Evolutionary conservation across 371 early-diverging fungal species (phyloP).

Genomic region (Mucor indicus): DNA sequence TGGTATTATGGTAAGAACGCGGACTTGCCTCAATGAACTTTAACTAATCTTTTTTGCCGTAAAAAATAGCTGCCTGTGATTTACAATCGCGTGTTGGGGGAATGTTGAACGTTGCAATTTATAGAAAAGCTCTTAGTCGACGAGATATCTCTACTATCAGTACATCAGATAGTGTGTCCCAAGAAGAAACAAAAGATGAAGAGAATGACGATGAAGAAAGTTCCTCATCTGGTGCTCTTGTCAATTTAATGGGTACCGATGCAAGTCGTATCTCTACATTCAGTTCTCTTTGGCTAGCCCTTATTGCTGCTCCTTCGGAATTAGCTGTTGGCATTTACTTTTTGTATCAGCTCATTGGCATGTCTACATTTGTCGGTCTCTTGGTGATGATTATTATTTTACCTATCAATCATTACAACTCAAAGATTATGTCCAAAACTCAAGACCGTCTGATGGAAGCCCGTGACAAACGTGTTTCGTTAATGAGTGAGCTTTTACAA

Average conservation of each 20-base stretch:
- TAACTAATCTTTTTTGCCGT: too few species aligned
- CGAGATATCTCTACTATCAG: slow-evolving; percentile 19
- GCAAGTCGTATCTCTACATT: slow-evolving; percentile 55
- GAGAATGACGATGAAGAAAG: slow-evolving; percentile 16
- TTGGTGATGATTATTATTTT: slow-evolving; percentile 43
- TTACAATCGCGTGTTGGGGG: slow-evolving; percentile 31
- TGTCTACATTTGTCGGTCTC: slow-evolving; percentile 59
- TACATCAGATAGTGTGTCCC: slow-evolving; percentile 2
- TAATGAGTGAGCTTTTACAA: slow-evolving; percentile 50
- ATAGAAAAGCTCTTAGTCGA: slow-evolving; percentile 39
- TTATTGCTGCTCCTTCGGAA: slow-evolving; percentile 50
- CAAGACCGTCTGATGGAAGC: slow-evolving; percentile 45
- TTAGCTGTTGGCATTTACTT: slow-evolving; percentile 53
- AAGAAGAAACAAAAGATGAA: slow-evolving; percentile 3
- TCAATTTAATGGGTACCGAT: slow-evolving; percentile 79
- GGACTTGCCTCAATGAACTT: not conserved
- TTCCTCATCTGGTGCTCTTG: slow-evolving; percentile 59
- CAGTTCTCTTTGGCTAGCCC: slow-evolving; percentile 43
- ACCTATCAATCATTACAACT: slow-evolving; percentile 43
- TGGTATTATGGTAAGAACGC: slow-evolving; percentile 25
- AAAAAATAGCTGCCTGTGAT: slow-evolving; percentile 11
- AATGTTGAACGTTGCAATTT: slow-evolving; percentile 39
- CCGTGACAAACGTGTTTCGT: slow-evolving; percentile 41
- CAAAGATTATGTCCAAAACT: slow-evolving; percentile 33
- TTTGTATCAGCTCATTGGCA: slow-evolving; percentile 58